A percentile compares a stretch with the other conserved stretches of the same genome.
phyloP scores from a whole-genome alignment of 345 rosid species.

The Citrus unshiu region DNA sequence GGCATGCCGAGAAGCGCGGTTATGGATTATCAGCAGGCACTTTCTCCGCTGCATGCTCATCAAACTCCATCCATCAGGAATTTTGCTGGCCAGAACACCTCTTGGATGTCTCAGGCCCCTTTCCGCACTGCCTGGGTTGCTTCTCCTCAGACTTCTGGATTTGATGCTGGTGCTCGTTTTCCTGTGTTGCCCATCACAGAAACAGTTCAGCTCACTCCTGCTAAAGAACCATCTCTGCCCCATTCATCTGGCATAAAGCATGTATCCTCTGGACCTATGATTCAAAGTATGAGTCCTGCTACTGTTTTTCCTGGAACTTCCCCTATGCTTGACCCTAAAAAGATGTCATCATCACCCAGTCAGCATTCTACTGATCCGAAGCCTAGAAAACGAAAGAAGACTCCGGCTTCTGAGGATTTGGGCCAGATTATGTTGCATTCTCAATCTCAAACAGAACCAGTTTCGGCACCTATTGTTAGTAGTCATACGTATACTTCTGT shows the following conservation, averaged over 20 bases:
- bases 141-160: slow-evolving; percentile 60
- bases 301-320: slow-evolving; percentile 39
- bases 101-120: slow-evolving; percentile 81
- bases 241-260: slow-evolving; percentile 46
- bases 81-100: slow-evolving; percentile 52
- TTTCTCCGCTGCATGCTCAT: slow-evolving; percentile 65
- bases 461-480: slow-evolving; percentile 36
- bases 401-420: slow-evolving; percentile 41
- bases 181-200: slow-evolving; percentile 53
- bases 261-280: slow-evolving; percentile 29
- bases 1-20: slow-evolving; percentile 56
- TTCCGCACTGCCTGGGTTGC: slow-evolving; percentile 64
- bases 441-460: slow-evolving; percentile 38
- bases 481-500: slow-evolving; percentile 34
- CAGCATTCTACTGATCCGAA: slow-evolving; percentile 53
- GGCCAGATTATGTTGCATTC: slow-evolving; percentile 42
- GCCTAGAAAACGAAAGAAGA: slow-evolving; percentile 81
- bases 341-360: slow-evolving; percentile 38
- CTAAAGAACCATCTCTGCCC: slow-evolving; percentile 51
- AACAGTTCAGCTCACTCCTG: slow-evolving; percentile 54
- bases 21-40: slow-evolving; percentile 55
- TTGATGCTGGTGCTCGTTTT: slow-evolving; percentile 55
- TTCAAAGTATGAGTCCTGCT: slow-evolving; percentile 38
- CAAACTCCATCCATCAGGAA: slow-evolving; percentile 59
- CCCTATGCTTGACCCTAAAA: slow-evolving; percentile 41